Conservation (phyloP, 768 basidiomycete species). For the Phaffia tasmanica region DNA sequence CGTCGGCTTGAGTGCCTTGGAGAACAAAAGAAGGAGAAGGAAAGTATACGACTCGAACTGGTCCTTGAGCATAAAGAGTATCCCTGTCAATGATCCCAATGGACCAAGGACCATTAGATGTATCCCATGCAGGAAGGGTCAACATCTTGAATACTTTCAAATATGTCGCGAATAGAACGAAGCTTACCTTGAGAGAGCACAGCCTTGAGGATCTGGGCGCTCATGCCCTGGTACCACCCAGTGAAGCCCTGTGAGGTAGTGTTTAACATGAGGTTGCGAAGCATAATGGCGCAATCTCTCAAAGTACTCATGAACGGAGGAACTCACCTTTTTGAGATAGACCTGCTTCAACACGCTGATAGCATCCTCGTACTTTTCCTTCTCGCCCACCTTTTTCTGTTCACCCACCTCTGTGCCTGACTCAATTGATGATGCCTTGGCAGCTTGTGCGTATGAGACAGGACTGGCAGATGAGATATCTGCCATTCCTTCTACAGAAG, state of each 20-base stretch:
- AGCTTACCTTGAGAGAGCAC: conserved; percentile 73
- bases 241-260: conserved; percentile 45
- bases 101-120: background rate
- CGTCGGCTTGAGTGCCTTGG: background rate
- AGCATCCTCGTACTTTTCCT: conserved; percentile 39
- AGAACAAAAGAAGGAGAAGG: conserved; percentile 39
- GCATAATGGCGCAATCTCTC: background rate
- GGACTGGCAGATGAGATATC: background rate
- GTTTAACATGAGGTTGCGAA: background rate
- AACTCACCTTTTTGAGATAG: conserved; percentile 47
- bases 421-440: background rate
- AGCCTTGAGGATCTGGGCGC: conserved; percentile 90
- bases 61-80: conserved; percentile 95
- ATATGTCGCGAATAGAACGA: too few species aligned
- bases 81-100: conserved; percentile 30
- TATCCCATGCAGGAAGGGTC: too few species aligned
- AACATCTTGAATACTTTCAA: too few species aligned
- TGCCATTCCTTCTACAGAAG: background rate
- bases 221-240: conserved; percentile 99
- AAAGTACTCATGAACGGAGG: background rate
- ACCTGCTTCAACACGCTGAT: conserved; percentile 62
- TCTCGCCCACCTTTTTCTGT: background rate
- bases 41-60: conserved; percentile 86
- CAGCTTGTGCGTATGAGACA: conserved; percentile 11
- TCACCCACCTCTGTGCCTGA: background rate